These are phyloP conservation scores for Termitomyces sp. DNA, from an alignment of 768 basidiomycete species.

Conservation along the genomic window DNA sequence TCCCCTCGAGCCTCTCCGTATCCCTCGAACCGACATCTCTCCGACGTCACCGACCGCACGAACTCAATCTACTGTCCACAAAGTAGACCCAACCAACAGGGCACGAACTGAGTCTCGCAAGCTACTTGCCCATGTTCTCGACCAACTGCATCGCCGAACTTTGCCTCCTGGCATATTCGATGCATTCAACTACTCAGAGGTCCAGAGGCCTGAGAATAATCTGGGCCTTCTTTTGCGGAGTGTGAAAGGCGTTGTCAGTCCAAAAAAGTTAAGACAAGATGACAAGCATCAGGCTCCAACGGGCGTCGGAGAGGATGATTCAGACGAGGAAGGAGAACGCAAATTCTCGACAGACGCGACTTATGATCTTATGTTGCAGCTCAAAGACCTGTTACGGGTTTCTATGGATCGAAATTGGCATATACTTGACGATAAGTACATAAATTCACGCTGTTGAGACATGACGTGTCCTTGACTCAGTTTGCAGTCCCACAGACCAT, in stretches of 20 bases:
- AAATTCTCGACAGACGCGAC: conserved; percentile 64
- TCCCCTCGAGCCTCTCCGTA: conserved; percentile 25
- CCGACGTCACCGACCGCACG: conserved; percentile 19
- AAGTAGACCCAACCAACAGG: conserved; percentile 28
- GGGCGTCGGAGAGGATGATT: conserved; percentile 34
- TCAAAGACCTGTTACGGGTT: conserved; percentile 57
- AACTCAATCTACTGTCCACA: conserved; percentile 12
- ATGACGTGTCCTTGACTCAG: background rate
- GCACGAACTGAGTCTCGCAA: conserved; percentile 64
- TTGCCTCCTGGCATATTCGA: conserved; percentile 53
- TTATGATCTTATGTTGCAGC: conserved; percentile 57
- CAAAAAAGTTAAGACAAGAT: conserved; percentile 23
- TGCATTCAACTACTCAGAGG: conserved; percentile 23
- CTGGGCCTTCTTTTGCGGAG: conserved; percentile 41
- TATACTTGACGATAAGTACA: conserved; percentile 56
- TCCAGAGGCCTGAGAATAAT: conserved; percentile 25
- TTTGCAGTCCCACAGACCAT: conserved; percentile 8
- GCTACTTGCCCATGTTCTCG: conserved; percentile 60
- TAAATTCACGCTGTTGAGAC: background rate
- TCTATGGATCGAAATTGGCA: conserved; percentile 56
- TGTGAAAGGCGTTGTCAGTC: conserved; percentile 42
- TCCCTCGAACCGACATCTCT: conserved; percentile 17
- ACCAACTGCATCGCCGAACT: conserved; percentile 54
- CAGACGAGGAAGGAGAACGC: conserved; percentile 42
- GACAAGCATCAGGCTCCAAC: conserved; percentile 14